These are phyloP conservation scores for Lactarius evosmus DNA, from an alignment of 768 basidiomycete species.

Conservation along the genomic window DNA sequence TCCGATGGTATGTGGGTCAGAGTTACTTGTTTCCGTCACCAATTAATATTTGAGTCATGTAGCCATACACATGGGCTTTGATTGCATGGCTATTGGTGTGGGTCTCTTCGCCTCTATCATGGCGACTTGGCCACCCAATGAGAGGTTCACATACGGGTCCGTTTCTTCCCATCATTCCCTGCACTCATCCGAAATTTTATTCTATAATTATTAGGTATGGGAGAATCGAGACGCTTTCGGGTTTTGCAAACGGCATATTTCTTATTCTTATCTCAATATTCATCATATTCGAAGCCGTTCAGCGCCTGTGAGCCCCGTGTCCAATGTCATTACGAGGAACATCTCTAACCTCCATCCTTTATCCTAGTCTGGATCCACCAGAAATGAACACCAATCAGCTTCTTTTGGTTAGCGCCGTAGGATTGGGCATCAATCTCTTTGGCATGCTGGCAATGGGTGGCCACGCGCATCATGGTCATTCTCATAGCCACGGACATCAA, in stretches of 20 bases:
- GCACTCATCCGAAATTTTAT: constrained; percentile 11
- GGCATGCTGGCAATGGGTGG: constrained; percentile 99
- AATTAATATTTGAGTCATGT: neutral
- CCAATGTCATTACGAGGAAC: neutral
- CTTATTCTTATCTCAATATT: constrained; percentile 93
- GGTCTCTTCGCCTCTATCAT: constrained; percentile 96
- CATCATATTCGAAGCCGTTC: constrained; percentile 96
- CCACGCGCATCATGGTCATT: constrained; percentile 80
- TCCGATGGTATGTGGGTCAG: constrained; percentile 71
- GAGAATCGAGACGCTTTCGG: constrained; percentile 94
- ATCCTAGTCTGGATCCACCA: constrained; percentile 77
- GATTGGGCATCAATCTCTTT: constrained; percentile 91
- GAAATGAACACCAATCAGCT: constrained; percentile 97
- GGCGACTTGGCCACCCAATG: constrained; percentile 96
- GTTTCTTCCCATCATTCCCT: constrained; percentile 27
- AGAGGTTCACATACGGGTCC: constrained; percentile 92
- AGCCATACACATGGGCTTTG: constrained; percentile 99
- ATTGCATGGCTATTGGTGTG: constrained; percentile 95
- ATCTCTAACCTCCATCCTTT: neutral
- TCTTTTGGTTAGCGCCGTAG: constrained; percentile 82
- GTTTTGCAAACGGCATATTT: constrained; percentile 97
- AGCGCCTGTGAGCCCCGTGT: constrained; percentile 64
- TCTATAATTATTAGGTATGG: constrained; percentile 59
- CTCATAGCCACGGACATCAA: constrained; percentile 38
- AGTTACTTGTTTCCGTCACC: neutral